Evolutionary conservation across 2,329 filamentous ascomycete species (phyloP), one percentile per base, ranked within the genome.

Genomic region (Magnaporthiopsis incrustans): DNA sequence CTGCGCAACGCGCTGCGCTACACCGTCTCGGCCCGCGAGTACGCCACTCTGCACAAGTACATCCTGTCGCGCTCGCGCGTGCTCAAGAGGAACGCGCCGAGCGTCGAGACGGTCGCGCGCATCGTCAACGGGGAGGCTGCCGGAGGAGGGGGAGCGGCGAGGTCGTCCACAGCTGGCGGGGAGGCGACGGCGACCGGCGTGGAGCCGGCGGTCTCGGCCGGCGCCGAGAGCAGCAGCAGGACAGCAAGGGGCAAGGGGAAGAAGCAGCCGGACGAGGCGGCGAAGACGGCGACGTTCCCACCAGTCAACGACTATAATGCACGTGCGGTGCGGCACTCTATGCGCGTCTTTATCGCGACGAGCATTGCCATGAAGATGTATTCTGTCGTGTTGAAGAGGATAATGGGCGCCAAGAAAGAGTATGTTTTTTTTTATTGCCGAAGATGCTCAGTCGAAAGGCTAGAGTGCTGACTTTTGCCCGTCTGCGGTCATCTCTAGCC

Each of bases 1-100:
- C 82, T 96, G 64, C 90, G 91, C 75, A 96, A 95, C 75, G 88
- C 91, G 58, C 82, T 97, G 65, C 89, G 92, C 69, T 93, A 97
- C 77, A 95, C 90, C 65, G 92, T 93, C 73, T 89, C 87, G 8
- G 87, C 91, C 57, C 87, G 89, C 74, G 93, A 97, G 75, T 97
- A 97, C 76, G 88, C 91, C 69, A 79, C 89, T 1, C 84, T 97
- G 25, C 92, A 97, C 75, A 88, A 89, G 71, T 92, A 93, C 72
- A 83, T 96, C 63, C 82, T 95, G 62, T 92, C 90, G 66, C 86
- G 89, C 60, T 89, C 90, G 59, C 81, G 81, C 63, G 73, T 83
- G 8, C 75, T 89, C 50, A 81, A 81, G 63, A 78, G 80, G 67
- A 78, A 81, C 33, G 80, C 82, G 8, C 85, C 86, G 1, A 82